These are phyloP conservation scores for Trametes cinnabarina DNA, from an alignment of 768 basidiomycete species.

Conservation along the genomic window DNA sequence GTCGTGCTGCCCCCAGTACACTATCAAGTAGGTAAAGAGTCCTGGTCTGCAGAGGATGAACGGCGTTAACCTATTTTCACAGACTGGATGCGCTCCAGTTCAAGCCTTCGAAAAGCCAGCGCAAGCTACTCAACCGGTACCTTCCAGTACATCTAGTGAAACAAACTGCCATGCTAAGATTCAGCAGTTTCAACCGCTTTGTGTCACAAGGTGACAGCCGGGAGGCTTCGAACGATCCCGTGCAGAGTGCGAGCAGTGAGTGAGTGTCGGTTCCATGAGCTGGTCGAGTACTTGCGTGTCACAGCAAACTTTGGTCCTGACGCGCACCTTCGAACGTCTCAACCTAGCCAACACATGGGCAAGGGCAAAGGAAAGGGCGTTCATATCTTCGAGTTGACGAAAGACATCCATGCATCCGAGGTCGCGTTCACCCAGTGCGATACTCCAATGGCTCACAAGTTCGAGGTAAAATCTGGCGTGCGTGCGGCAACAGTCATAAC, in stretches of 20 bases:
- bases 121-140: slow-evolving; percentile 72
- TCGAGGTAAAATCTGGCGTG: slow-evolving; percentile 46
- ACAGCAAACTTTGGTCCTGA: neutral
- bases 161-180: neutral
- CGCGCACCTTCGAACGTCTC: neutral
- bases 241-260: slow-evolving; percentile 7
- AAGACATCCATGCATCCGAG: slow-evolving; percentile 60
- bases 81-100: slow-evolving; percentile 70
- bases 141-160: slow-evolving; percentile 5
- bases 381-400: slow-evolving; percentile 39
- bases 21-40: slow-evolving; percentile 64
- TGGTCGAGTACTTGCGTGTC: neutral
- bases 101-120: slow-evolving; percentile 68
- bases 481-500: neutral
- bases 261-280: neutral
- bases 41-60: neutral
- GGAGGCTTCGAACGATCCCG: slow-evolving; percentile 32
- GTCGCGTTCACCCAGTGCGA: slow-evolving; percentile 29
- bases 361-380: slow-evolving; percentile 3
- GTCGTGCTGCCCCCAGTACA: slow-evolving; percentile 93
- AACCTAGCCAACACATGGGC: neutral
- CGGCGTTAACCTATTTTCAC: neutral
- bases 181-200: slow-evolving; percentile 69
- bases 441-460: slow-evolving; percentile 44
- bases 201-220: slow-evolving; percentile 37